Base-by-base conservation (phyloP, 2,329 filamentous ascomycete species). In the Sphaerulina vaccinii region DNA sequence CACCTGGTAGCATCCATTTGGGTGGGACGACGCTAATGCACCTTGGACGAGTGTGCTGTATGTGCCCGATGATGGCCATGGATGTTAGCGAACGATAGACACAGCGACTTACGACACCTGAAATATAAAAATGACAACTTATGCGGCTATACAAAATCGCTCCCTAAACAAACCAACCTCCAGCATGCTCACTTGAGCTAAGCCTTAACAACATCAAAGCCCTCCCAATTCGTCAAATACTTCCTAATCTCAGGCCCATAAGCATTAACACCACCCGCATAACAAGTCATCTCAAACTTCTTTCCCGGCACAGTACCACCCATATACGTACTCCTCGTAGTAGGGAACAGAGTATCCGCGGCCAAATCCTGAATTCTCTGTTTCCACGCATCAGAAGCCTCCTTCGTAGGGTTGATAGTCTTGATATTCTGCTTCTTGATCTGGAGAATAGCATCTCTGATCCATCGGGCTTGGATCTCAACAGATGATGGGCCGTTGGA, bases 401-500 rank as follows among this genome's bases (percentile, higher is more conserved):
- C 60, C 41, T 63, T 57, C 8, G 61, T 66, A 2, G 64, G 58
- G 27, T 65, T 56, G 45, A 66, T 52, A 18, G 59, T 63, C 54
- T 62, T 63, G 39, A 64, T 22, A 13, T 54, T 55, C 39, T 64
- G 56, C 9, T 51, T 48, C 24, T 61, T 54, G 44, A 63, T 56
- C 35, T 60, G 54, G 47, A 60, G 61, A 36, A 67, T 62, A 11
- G 59, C 62, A 13, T 65, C 58, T 18, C 57, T 51, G 45, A 68
- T 65, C 71, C 71, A 75, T 35, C 72, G 66, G 10, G 66, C 71
- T 53, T 75, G 73, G 3, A 70, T 66, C 49, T 74, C 72, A 18
- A 73, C 62, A 32, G 70, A 72, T 3, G 67, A 71, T 7, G 73
- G 72, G 0, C 73, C 73, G 44, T 75, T 75, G 16, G 66, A 68